Percentiles rank a stretch among this genome's conserved stretches.
phyloP scores from a whole-genome alignment of 1,139 yeast species.

The Lodderomyces margitis region DNA sequence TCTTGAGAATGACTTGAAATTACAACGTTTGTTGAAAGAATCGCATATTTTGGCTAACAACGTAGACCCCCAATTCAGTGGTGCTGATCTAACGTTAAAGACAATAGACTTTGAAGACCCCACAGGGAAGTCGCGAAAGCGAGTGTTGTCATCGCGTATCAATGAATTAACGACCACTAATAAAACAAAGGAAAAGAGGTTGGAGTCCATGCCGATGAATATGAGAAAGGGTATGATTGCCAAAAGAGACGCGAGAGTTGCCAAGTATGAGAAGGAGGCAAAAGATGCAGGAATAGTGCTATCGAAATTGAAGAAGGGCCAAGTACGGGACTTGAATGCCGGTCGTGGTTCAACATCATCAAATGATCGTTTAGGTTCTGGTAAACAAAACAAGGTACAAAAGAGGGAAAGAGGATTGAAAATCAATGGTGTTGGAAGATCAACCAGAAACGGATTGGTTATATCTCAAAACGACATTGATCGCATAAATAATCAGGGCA shows the following conservation, averaged over 20 bases:
- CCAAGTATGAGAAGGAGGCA: conserved; percentile 71
- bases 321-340: conserved; percentile 53
- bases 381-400: conserved; percentile 27
- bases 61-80: conserved; percentile 48
- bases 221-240: conserved; percentile 81
- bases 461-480: conserved; percentile 69
- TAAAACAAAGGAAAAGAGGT: conserved; percentile 42
- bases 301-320: conserved; percentile 62
- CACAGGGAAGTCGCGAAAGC: conserved; percentile 74
- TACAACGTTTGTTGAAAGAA: conserved; percentile 79
- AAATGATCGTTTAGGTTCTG: conserved; percentile 59
- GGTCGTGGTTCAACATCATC: conserved; percentile 55
- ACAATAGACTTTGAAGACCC: conserved; percentile 69
- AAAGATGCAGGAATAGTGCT: conserved; percentile 84
- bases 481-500: conserved; percentile 25
- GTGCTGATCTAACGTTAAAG: conserved; percentile 72
- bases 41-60: conserved; percentile 69
- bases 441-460: conserved; percentile 80
- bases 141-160: conserved; percentile 70
- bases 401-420: conserved; percentile 74
- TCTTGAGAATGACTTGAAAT: conserved; percentile 74
- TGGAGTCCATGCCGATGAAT: conserved; percentile 84
- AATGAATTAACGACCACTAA: conserved; percentile 52
- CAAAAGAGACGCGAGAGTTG: conserved; percentile 51
- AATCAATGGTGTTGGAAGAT: conserved; percentile 73